Conservation (phyloP, 2,329 filamentous ascomycete species). For the Diaporthe sp. region DNA sequence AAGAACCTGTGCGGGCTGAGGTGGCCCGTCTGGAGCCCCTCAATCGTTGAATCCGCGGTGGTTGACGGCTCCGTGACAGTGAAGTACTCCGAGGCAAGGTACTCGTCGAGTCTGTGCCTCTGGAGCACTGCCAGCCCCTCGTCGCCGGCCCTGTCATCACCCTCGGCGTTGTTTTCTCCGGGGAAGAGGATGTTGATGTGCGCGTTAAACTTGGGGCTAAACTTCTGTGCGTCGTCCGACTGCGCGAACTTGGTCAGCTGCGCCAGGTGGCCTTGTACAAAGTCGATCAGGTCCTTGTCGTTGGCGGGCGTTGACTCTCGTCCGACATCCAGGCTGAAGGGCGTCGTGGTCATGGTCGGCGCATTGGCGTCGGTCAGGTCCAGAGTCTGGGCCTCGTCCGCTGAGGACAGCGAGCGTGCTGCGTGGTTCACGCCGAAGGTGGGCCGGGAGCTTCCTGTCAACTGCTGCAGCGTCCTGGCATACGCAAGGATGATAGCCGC, state of each 20-base stretch:
- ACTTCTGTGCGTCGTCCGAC: conserved; percentile 29
- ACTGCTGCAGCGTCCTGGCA: conserved; percentile 27
- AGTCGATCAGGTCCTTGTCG: conserved; percentile 7
- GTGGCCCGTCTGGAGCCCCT: conserved; percentile 26
- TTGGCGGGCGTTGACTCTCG: neutral
- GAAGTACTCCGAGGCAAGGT: conserved; percentile 36
- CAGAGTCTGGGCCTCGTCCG: conserved; percentile 28
- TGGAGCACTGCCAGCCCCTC: conserved; percentile 15
- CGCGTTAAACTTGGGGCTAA: conserved; percentile 34
- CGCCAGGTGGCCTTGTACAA: conserved; percentile 35
- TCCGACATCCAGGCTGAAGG: conserved; percentile 10
- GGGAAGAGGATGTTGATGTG: conserved; percentile 36
- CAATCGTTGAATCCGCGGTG: neutral
- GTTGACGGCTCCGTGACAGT: conserved; percentile 27
- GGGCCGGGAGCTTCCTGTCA: conserved; percentile 28
- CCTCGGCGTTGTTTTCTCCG: neutral
- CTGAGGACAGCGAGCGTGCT: conserved; percentile 33
- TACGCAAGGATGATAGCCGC: conserved; percentile 33
- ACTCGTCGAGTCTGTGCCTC: conserved; percentile 34
- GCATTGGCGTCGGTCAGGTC: conserved; percentile 28
- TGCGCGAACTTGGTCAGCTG: conserved; percentile 35
- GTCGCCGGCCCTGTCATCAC: neutral
- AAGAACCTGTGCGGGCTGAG: conserved; percentile 32
- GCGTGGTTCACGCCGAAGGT: conserved; percentile 37
- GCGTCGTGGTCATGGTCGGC: conserved; percentile 20